These are phyloP conservation scores for Rhynchosporium graminicola DNA, from an alignment of 2,329 filamentous ascomycete genomes.

Conservation along the genomic window DNA sequence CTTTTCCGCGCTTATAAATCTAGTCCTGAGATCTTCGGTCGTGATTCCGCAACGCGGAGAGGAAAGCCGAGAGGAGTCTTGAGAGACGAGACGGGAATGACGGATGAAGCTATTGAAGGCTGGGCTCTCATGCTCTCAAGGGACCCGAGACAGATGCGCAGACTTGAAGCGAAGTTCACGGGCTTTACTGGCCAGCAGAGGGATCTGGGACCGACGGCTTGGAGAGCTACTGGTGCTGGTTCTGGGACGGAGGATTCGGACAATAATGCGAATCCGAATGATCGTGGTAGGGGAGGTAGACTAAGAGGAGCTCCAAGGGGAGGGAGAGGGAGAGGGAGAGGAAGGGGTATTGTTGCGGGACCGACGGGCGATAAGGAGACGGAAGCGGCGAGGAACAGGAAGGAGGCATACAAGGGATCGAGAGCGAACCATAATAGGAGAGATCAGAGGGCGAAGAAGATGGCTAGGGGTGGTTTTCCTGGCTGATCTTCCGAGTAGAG, in stretches of 20 bases:
- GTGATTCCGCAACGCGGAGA: slow-evolving; percentile 70
- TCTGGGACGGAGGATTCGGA: slow-evolving; percentile 61
- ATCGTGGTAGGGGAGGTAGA: slow-evolving; percentile 48
- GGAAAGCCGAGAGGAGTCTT: slow-evolving; percentile 63
- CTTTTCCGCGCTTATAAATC: slow-evolving; percentile 73
- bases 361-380: slow-evolving; percentile 70
- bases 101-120: slow-evolving; percentile 90
- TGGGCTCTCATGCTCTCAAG: slow-evolving; percentile 86
- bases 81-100: slow-evolving; percentile 79
- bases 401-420: slow-evolving; percentile 80
- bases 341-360: slow-evolving; percentile 63
- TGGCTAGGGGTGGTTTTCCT: slow-evolving; percentile 55
- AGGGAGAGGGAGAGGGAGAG: slow-evolving; percentile 53
- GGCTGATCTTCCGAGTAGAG: slow-evolving; percentile 23
- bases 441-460: slow-evolving; percentile 67
- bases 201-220: slow-evolving; percentile 66
- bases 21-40: slow-evolving; percentile 65
- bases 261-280: slow-evolving; percentile 47
- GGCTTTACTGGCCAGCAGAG: slow-evolving; percentile 67
- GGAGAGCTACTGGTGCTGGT: slow-evolving; percentile 54
- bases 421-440: slow-evolving; percentile 85
- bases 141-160: slow-evolving; percentile 66
- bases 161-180: slow-evolving; percentile 70
- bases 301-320: slow-evolving; percentile 49
- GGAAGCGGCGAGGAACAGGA: slow-evolving; percentile 68